Base-by-base conservation (phyloP, 1,284 basidiomycete genomes). In the Volvariella surrecta region DNA sequence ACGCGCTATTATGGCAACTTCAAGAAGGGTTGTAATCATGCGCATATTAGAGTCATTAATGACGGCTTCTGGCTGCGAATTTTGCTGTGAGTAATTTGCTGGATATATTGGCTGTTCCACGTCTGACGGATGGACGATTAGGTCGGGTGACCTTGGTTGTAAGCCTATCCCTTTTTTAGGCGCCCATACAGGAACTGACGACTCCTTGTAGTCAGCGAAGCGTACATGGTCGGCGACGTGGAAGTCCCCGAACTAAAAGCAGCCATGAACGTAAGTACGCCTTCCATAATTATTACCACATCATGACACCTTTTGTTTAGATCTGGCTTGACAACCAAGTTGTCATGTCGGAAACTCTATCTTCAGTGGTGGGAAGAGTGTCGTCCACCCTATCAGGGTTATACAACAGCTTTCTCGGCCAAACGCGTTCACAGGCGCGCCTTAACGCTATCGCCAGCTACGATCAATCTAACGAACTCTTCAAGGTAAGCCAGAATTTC, bases 361-460 rank as follows among this genome's bases (percentile, higher is more conserved):
- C 79, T 1, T 82, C 84, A 8, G 61, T 73, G n/a, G 68, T 85
- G 48, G 73, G 74, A 47, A 77, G 76, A 43, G 54, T 89, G 22
- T 76, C 77, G 1, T 81, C 85, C 21, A 73, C 79, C 46, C 57
- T 88, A 55, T 78, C 89, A 54, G 71, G 75, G 40, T 48, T 90
- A 43, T 85, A 83, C 51, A 92, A 89, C 61, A 81, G 81, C 18
- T 78, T 89, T 55, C 75, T 89, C 46, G 86, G 88, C 22, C 89
- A 91, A 58, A 84, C 84, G 7, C 76, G 75, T 43, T 75, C 79
- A 8, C 83, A 85, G 57, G 80, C 85, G 18, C 76, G 88, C 31
- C 73, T 87, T 32, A 94, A 93, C 59, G 89, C 82, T 34, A 85
- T 88, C 46, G 85, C 89, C 4, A 89, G 89, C 60, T 93, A 94